Conservation (phyloP, 352 stramenopile genomes). For the Phytophthora sojae region DNA sequence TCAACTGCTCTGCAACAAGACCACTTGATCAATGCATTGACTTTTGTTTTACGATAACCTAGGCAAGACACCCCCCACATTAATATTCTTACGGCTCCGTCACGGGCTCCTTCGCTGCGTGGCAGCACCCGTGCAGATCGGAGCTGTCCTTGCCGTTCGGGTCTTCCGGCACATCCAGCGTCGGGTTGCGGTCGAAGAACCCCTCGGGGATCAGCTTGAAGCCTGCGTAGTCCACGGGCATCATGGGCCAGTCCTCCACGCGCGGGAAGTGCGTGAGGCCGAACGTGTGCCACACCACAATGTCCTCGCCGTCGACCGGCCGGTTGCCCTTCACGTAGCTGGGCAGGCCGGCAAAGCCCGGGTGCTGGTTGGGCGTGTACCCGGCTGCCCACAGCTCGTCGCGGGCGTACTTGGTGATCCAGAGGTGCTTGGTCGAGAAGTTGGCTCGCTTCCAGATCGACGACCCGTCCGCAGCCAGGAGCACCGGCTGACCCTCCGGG, state of each 20-base stretch:
- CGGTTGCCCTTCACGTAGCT: conserved; percentile 64
- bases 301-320: conserved; percentile 60
- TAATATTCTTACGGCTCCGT: conserved; percentile 20
- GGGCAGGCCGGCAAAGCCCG: conserved; percentile 56
- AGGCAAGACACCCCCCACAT: neutral
- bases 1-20: neutral
- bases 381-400: conserved; percentile 72
- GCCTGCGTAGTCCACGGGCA: conserved; percentile 73
- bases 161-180: conserved; percentile 47
- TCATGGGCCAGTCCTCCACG: conserved; percentile 75
- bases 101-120: conserved; percentile 15
- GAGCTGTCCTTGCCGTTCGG: conserved; percentile 48
- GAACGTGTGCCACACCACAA: conserved; percentile 84
- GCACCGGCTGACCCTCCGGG: conserved; percentile 55
- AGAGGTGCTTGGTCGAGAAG: conserved; percentile 76
- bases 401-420: conserved; percentile 72
- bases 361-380: conserved; percentile 73
- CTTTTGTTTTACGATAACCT: neutral
- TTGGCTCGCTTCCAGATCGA: conserved; percentile 66
- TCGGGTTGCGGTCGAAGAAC: conserved; percentile 71
- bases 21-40: conserved; percentile 5
- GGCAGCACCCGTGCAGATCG: conserved; percentile 37
- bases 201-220: conserved; percentile 77
- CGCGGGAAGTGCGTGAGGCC: conserved; percentile 74
- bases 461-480: conserved; percentile 59